These are phyloP conservation scores for Myochromella boudieri DNA, from an alignment of 768 basidiomycete species.

Conservation along the genomic window DNA sequence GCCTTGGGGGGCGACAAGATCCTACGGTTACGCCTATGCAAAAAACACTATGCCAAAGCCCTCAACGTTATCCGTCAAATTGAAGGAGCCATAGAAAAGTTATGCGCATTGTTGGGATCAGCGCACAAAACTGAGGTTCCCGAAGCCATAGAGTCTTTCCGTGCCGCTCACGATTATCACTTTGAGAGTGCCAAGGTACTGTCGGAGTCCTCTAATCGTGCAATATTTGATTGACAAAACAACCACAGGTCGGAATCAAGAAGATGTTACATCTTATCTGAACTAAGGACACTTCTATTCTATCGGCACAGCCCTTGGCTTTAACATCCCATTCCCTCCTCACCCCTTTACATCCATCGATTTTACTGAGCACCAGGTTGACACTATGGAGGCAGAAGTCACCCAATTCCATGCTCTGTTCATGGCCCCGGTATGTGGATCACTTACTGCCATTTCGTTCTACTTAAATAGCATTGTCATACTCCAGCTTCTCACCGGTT, in stretches of 20 bases:
- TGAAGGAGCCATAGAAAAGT: conserved; percentile 62
- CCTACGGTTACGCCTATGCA: conserved; percentile 66
- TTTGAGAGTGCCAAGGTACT: conserved; percentile 73
- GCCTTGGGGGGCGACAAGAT: conserved; percentile 67
- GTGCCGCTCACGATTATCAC: conserved; percentile 76
- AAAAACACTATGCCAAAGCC: conserved; percentile 86
- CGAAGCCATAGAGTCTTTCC: conserved; percentile 89
- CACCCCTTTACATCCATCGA: too few relatives aligned
- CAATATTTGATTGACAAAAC: conserved; percentile 5
- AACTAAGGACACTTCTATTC: conserved; percentile 96
- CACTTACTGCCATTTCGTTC: too few relatives aligned
- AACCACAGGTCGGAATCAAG: conserved; percentile 75
- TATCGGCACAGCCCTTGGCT: too few relatives aligned
- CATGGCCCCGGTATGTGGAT: too few relatives aligned
- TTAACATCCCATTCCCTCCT: too few relatives aligned
- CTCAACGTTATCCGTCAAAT: conserved; percentile 72
- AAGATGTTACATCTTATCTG: conserved; percentile 97
- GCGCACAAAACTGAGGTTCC: conserved; percentile 82
- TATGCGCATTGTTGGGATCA: conserved; percentile 80
- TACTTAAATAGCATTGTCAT: too few relatives aligned
- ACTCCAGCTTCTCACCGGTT: too few relatives aligned
- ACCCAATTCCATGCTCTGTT: too few relatives aligned
- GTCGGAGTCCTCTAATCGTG: background rate
- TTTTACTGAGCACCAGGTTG: too few relatives aligned
- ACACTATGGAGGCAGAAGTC: too few relatives aligned